Percentiles rank a stretch among this genome's conserved stretches.
phyloP scores from a whole-genome alignment of 768 basidiomycete genomes.

The Dioszegia aurantiaca region DNA sequence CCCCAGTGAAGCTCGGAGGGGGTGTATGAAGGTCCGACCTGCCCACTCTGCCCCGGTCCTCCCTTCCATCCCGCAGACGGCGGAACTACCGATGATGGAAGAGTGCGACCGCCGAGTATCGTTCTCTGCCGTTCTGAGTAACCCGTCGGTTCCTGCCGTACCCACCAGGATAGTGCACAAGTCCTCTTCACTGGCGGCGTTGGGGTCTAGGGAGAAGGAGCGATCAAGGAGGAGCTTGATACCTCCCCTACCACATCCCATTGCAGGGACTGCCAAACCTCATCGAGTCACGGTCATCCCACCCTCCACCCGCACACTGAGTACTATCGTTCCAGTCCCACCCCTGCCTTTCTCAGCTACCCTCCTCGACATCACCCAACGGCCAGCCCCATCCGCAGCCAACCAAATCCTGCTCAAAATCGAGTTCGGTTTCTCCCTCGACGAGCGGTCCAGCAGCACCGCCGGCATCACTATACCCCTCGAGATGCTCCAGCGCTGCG shows the following conservation, averaged over 20 bases:
- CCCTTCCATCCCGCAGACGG: background rate
- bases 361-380: conserved; percentile 11
- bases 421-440: conserved; percentile 35
- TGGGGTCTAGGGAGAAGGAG: conserved; percentile 4
- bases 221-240: conserved; percentile 1
- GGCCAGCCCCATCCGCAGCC: conserved; percentile 11
- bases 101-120: conserved; percentile 12
- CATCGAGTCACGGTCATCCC: background rate
- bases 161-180: background rate
- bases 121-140: background rate
- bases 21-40: conserved; percentile 14
- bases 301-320: background rate
- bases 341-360: conserved; percentile 25
- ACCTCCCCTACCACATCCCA: background rate
- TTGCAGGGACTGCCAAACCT: background rate
- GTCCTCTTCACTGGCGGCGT: conserved; percentile 1
- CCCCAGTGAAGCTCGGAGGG: conserved; percentile 25
- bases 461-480: conserved; percentile 22
- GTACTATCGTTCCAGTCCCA: background rate
- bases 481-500: conserved; percentile 12
- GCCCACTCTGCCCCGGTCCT: background rate
- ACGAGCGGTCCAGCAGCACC: conserved; percentile 24
- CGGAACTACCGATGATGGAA: conserved; percentile 11
- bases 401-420: conserved; percentile 19
- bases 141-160: background rate